These are phyloP conservation scores for Luffa aegyptiaca DNA, from an alignment of 306 rosid genomes.

Conservation along the genomic window DNA sequence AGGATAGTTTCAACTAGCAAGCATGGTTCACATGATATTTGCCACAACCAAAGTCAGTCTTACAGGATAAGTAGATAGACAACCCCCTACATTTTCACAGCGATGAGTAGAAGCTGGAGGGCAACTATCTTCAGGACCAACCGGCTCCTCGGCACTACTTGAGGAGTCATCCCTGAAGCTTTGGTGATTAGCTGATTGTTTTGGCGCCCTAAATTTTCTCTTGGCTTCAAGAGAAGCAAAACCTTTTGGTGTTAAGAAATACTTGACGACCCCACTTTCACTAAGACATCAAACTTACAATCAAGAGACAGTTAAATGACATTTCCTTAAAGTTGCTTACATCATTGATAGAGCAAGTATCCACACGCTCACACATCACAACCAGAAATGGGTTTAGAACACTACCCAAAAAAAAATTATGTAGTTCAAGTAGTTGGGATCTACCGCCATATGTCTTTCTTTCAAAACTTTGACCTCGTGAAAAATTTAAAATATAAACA, in stretches of 20 bases:
- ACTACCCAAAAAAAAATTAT: background rate
- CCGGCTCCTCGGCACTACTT: slow-evolving; percentile 23
- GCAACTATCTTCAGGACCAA: slow-evolving; percentile 22
- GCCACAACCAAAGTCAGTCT: slow-evolving; percentile 6
- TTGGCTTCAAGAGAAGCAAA: slow-evolving; percentile 93
- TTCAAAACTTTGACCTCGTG: background rate
- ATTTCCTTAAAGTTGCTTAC: background rate
- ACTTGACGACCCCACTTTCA: slow-evolving; percentile 1
- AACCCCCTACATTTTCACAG: slow-evolving; percentile 15
- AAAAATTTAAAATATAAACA: background rate
- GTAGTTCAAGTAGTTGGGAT: background rate
- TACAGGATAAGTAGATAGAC: slow-evolving; percentile 5
- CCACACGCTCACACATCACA: background rate
- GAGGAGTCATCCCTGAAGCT: slow-evolving; percentile 30
- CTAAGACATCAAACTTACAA: background rate
- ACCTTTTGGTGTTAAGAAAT: slow-evolving; percentile 62
- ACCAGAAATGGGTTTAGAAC: background rate
- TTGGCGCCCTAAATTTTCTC: slow-evolving; percentile 79
- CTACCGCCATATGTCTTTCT: background rate
- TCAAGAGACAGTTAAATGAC: background rate
- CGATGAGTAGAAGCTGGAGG: slow-evolving; percentile 17
- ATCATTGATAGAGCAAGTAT: background rate
- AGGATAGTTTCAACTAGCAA: background rate
- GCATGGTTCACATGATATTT: slow-evolving; percentile 3
- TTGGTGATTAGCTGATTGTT: slow-evolving; percentile 45